Base-by-base conservation (phyloP, 2,329 filamentous ascomycete species). In the Monilinia fructicola region DNA sequence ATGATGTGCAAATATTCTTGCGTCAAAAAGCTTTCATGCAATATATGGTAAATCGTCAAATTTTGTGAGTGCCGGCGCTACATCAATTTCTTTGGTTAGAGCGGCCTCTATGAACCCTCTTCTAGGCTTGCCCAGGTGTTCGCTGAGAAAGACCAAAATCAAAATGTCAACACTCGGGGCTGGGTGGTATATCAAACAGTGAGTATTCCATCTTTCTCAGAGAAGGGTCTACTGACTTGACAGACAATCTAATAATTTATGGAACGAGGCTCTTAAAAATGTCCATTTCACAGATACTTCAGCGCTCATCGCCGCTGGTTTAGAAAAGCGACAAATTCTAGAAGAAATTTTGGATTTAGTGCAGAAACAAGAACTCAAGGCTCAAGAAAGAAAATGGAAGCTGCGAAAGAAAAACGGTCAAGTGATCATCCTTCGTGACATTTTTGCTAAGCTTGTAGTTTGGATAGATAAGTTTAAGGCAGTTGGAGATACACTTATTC, bases 391-490 rank as follows among this genome's bases (percentile, higher is more conserved):
- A 7, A 38, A 38, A 38, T 50, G 42, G 42, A 48, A 50, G n/a
- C 16, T 48, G 26, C 21, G 18, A 60, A 48, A 18, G 26, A 52
- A 53, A 18, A 67, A 64, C 16, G 68, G 65, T 5, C 56, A 65
- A 28, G 28, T 54, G 5, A 44, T 69, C 38, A 59, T 69, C 9
- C 18, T 68, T 31, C 35, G 67, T 35, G 69, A 69, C 50, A 9
- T 69, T 1, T 66, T 69, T 23, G 59, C 35, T 3, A 71, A 71
- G 55, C 50, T 69, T 18, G 38, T 40, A 18, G 38, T 42, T 3
- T 69, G 69, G 67, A 61, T 71, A 10, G 46, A 68, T 14, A 68
- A 62, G 14, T 64, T 69, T 53, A 68, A 71, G 38, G 26, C n/a
- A 2, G 23, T 69, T 26, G 65, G 65, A 26, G 67, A 71, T 54